Evolutionary conservation across 1,139 yeast genomes (phyloP), one percentile per base, ranked within the genome.

Genomic region (Citeromyces siamensis): DNA sequence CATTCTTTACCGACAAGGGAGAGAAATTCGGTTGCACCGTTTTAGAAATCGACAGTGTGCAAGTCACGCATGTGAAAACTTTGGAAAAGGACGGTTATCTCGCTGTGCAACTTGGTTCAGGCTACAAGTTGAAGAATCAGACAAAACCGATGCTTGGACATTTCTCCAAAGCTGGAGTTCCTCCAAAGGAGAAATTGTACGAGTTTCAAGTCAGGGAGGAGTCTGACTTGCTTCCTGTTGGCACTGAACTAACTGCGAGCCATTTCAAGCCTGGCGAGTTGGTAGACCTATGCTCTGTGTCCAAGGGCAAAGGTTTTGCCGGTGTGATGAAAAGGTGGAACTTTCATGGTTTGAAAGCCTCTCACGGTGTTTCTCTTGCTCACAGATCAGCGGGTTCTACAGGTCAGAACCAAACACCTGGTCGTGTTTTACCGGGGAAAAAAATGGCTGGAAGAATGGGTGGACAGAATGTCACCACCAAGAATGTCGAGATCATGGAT

Each of bases 391-490:
- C 94, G 48, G 99, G 99, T 70, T 88, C 96, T 33, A 86, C 81
- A 55, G 99, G 99, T 69, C 82, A 83, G 60, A 81, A 84, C 55
- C 90, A 88, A 54, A 81, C 81, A 44, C 98, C 98, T 3, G 97
- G 95, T 53, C 80, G 99, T 65, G 86, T 86, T 38, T 67, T 86
- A 44, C 97, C 97, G 12, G 97, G 96, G 28, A 88, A 85, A 66
- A 90, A 86, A 62, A 88, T 93, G 97, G 94, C 98, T 22, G 98
- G 98, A 46, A 82, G 84, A 59, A 81, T 88, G 94, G 98, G 98
- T 46, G 76, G 72, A 42, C 66, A 71, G 41, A 68, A 66, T 48
- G 71, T 74, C 45, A 90, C 98, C 4, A 73, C 76, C 26, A 83
- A 75, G 54, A 86, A 86, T 56, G 67, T 77, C 32, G 69, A 77